phyloP scores from a whole-genome alignment of 345 rosid species.

The Moricandia arvensis region DNA sequence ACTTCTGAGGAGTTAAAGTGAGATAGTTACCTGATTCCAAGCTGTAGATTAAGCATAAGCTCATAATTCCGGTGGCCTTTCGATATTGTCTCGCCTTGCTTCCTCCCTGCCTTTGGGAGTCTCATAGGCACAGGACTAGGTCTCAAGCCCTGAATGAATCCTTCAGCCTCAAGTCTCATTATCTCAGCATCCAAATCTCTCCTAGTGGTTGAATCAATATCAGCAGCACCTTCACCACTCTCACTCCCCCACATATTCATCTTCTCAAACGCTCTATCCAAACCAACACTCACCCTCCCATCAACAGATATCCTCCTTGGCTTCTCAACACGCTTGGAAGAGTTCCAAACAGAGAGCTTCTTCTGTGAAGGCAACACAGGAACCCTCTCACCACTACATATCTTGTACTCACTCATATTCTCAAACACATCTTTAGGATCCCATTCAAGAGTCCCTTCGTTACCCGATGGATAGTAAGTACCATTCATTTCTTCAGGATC shows the following conservation, averaged over 20 bases:
- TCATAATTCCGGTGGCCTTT: constrained; percentile 91
- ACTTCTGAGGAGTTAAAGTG: constrained; percentile 4
- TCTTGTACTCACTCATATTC: constrained; percentile 33
- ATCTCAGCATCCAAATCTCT: constrained; percentile 48
- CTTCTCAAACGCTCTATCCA: constrained; percentile 72
- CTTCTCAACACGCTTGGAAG: constrained; percentile 57
- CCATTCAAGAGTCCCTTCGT: constrained; percentile 53
- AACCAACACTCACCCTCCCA: constrained; percentile 13
- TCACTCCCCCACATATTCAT: constrained; percentile 67
- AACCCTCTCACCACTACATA: constrained; percentile 69
- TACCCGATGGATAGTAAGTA: constrained; percentile 57
- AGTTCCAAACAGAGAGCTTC: constrained; percentile 69
- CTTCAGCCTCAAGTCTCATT: constrained; percentile 45
- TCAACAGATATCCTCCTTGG: constrained; percentile 74
- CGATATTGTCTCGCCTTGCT: constrained; percentile 82
- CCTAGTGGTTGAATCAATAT: constrained; percentile 31
- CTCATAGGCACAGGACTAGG: constrained; percentile 49
- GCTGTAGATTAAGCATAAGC: constrained; percentile 89
- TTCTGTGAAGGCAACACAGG: constrained; percentile 81
- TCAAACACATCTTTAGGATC: constrained; percentile 60
- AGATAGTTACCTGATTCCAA: constrained; percentile 54
- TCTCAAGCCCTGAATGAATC: constrained; percentile 32
- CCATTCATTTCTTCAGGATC: constrained; percentile 74
- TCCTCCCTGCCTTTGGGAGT: constrained; percentile 58
- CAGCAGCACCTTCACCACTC: constrained; percentile 40